These are phyloP conservation scores for Larix kaempferi DNA, from an alignment of 75 land plant species.

Conservation along the genomic window DNA sequence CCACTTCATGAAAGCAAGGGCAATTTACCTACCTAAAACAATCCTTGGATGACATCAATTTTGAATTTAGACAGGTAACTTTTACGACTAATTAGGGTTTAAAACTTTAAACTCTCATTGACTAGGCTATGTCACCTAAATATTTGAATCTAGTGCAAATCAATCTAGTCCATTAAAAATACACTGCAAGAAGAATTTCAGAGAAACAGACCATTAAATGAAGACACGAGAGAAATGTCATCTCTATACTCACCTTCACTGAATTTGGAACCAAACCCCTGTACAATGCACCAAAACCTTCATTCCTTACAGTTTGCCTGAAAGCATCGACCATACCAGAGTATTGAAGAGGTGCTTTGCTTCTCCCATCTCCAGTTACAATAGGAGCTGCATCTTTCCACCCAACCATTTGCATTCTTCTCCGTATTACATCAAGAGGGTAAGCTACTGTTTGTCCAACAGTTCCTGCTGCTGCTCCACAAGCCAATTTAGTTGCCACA, in stretches of 20 bases:
- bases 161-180: background rate
- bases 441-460: constrained; percentile 97
- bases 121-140: background rate
- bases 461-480: constrained; percentile 96
- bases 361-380: constrained; percentile 70
- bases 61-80: no score
- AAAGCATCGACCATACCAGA: constrained; percentile 88
- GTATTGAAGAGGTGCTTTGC: constrained; percentile 55
- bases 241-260: constrained; percentile 59
- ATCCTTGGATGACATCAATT: no score
- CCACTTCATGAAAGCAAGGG: no score
- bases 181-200: background rate
- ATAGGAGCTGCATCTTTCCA: constrained; percentile 84
- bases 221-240: background rate
- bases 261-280: constrained; percentile 95
- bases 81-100: background rate
- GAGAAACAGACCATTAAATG: background rate
- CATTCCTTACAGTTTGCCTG: constrained; percentile 76
- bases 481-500: constrained; percentile 71
- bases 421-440: constrained; percentile 89
- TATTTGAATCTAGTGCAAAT: background rate
- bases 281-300: constrained; percentile 91
- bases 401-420: constrained; percentile 98
- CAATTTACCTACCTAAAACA: no score
- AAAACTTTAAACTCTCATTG: background rate